Evolutionary conservation across 768 basidiomycete genomes (phyloP), one percentile per base, ranked within the genome.

Genomic region (Lyophyllum semitale): DNA sequence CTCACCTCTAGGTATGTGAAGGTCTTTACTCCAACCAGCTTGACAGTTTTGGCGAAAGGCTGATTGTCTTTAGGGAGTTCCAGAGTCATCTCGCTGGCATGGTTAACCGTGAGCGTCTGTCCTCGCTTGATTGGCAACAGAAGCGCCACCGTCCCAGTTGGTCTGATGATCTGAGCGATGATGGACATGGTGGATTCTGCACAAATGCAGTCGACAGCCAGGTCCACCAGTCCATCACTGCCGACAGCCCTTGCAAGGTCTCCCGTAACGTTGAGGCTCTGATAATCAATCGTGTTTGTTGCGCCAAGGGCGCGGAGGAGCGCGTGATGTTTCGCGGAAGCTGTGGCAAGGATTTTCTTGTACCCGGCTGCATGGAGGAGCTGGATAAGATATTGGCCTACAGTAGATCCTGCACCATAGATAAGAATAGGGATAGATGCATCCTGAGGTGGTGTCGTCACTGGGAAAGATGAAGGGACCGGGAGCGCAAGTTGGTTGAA

Each of bases 91-190:
- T 73, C 54, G 27, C 67, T 63, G 9, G 63, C 65, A 6, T 58
- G 50, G 3, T 58, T 61, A n/a, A 64, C 69, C 4, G 68, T 73
- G 12, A 80, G 64, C 17, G 17, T 64, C n/a, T 63, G 65, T 13
- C 77, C 76, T 53, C 74, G 67, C 60, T 83, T 84, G 45, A 82
- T 63, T 0, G 82, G 81, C 43, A 80, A 53, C 23, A 83, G 65
- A 17, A 80, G 50, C 2, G 80, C 80, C 4, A 79, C 67, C 29
- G 62, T 74, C 30, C 74, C 78, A n/a, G 58, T 53, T 4, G 75
- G 63, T 44, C 68, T 68, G 25, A 79, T 64, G 5, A 80, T 62
- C 27, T 73, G 64, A 2, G 73, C 64, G 17, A 83, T 64, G 15
- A 63, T 63, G 3, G 58, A 65, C 50, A 83, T 44, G 0, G 76